Percentiles rank a stretch among this genome's conserved stretches.
Conservation (phyloP, 176 grass and related monocot genomes). For the Coix lacrymajobi region DNA sequence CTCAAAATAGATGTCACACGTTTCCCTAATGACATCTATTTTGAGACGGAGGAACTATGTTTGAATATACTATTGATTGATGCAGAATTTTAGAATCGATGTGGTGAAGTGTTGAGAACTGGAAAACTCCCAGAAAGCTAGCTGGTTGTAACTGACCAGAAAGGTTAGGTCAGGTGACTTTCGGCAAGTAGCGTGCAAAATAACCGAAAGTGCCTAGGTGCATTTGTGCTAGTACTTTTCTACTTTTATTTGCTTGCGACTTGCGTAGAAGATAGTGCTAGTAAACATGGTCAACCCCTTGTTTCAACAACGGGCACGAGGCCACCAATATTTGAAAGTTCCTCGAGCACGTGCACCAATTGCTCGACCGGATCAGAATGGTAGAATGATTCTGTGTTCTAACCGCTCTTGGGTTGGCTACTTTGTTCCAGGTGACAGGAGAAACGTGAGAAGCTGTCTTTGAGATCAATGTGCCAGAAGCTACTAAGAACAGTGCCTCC, state of each 20-base stretch:
- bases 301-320: conserved; percentile 18
- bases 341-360: not conserved
- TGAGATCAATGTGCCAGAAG: not conserved
- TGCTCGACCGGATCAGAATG: not conserved
- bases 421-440: not conserved
- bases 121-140: conserved; percentile 24
- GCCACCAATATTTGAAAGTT: conserved; percentile 4
- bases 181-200: not conserved
- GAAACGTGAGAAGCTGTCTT: not conserved
- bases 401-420: not conserved
- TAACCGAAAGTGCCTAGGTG: conserved; percentile 7
- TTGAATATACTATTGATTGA: not conserved
- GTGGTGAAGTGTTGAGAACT: not conserved
- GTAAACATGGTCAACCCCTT: not conserved
- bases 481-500: not conserved
- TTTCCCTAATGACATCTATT: no score
- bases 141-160: conserved; percentile 15
- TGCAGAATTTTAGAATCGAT: not conserved
- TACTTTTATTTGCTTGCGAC: not conserved
- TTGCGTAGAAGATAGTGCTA: not conserved
- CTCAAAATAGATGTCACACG: no score
- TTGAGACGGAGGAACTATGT: no score
- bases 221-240: not conserved
- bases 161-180: not conserved
- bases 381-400: not conserved